Base-by-base conservation (phyloP, 768 basidiomycete species). In the Strobilomyces echinocephalus region DNA sequence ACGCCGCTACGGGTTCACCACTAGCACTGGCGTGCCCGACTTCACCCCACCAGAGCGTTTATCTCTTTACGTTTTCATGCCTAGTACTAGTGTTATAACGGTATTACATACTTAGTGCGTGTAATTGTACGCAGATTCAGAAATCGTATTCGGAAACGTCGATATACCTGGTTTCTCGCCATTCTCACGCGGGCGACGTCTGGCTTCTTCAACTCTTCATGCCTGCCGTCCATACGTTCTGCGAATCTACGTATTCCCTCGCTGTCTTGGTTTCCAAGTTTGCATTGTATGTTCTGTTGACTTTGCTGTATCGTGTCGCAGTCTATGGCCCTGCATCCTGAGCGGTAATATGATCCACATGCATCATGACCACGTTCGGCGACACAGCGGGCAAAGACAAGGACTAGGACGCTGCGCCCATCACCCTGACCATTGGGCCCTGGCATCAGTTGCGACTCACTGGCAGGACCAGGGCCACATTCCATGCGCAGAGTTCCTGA, bases 91-190 rank as follows among this genome's bases (percentile, higher is more conserved):
- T 11, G 31, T 65, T 47, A 65, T 60, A 54, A 59, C 34, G 26
- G 54, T 65, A 62, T 65, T 57, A n/a, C n/a, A n/a, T n/a, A 57
- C 52, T 53, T 21, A 52, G 51, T 12, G 49, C 12, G 15, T 68
- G 60, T 65, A 58, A 46, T 57, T 57, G 60, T 67, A 61, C 50
- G 46, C 46, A 46, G 33, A 46, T 46, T 46, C 51, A 66, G 35
- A 42, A n/a, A 56, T 53, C 51, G 30, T 55, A 51, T 52, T 52
- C 46, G 40, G 52, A 51, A 61, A 26, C 30, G 49, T 30, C 47
- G 41, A 38, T 50, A 35, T 39, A 9, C 26, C 34, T 0, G 43
- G 40, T 9, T 30, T 1, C 9, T 7, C 30, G 30, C n/a, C n/a
- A n/a, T n/a, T n/a, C n/a, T n/a, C n/a, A n/a, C n/a, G n/a, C 24